Evolutionary conservation across 805 yeast species (phyloP), one percentile per base, ranked within the genome.

Genomic region (Saccharomycopsis microspora): DNA sequence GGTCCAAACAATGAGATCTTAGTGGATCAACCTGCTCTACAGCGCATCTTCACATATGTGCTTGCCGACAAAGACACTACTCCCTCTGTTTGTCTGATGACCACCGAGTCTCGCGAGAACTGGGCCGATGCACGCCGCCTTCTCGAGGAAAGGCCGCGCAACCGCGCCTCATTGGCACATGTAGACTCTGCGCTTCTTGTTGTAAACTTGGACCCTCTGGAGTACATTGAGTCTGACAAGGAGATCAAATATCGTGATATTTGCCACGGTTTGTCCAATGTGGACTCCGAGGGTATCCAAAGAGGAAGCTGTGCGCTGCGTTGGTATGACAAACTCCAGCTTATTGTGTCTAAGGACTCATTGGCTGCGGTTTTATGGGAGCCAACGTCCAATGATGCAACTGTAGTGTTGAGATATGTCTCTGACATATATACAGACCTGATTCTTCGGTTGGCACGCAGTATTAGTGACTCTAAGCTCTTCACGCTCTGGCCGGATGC

Each of bases 321-420:
- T 62, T 88, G 96, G 96, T 88, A 86, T 60, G 97, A 86, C 64
- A 86, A 86, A 65, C 67, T 88, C 55, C 96, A 88, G 63, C 69
- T 88, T 50, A 81, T 88, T 41, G 79, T 88, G 37, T 85, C 96
- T 1, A 76, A 76, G 57, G 88, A 86, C 61, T 86, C 94, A 4
- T 81, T 83, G 60, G 95, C 93, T 4, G 95, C 95, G 37, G 83
- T 88, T 50, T 84, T 88, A 59, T 88, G 93, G 72, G 97, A 88
- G 59, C 76, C 89, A 68, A 67, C 95, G 7, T 93, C 95, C 48
- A 93, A 87, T 42, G 96, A 88, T 64, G 97, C 96, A 47, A 95
- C 89, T 55, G 85, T 93, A 0, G 95, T 88, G 3, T 68, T 88
- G 56, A 68, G 96, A 53, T 88, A 84, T 65, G 93, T 88, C 2